Percentiles rank a stretch among this genome's conserved stretches.
phyloP scores from a whole-genome alignment of 1,284 basidiomycete genomes.

The Vanrija pseudolonga region DNA sequence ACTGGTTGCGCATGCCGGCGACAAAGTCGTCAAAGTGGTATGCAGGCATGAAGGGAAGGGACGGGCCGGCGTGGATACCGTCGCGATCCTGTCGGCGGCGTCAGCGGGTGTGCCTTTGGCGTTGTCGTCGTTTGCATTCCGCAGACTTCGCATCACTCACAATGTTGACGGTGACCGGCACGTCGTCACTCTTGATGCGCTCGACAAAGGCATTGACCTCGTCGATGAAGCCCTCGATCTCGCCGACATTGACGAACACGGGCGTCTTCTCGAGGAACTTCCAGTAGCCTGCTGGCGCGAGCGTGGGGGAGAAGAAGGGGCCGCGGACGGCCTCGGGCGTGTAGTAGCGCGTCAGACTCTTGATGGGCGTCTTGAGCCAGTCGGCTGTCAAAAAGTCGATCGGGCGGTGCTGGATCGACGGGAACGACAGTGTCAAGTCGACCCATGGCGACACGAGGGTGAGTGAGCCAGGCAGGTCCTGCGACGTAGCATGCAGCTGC shows the following conservation, averaged over 20 bases:
- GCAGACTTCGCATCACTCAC: no score
- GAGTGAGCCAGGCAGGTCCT: conserved; percentile 52
- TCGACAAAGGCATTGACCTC: conserved; percentile 27
- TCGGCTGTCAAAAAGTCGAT: conserved; percentile 16
- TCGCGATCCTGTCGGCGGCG: no score
- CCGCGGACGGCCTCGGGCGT: not conserved
- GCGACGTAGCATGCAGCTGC: conserved; percentile 37
- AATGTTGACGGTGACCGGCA: conserved; percentile 16
- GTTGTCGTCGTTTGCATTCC: no score
- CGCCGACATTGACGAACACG: conserved; percentile 34
- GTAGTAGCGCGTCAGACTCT: conserved; percentile 19
- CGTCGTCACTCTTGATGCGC: conserved; percentile 31
- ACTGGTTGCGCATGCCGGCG: no score
- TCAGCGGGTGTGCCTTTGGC: no score
- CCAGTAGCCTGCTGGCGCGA: conserved; percentile 16
- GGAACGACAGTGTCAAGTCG: conserved; percentile 48
- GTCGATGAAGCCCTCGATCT: conserved; percentile 34
- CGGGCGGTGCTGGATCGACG: conserved; percentile 3
- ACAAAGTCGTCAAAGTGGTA: no score
- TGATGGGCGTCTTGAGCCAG: conserved; percentile 5
- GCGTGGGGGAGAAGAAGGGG: conserved; percentile 25
- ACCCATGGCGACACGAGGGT: conserved; percentile 58
- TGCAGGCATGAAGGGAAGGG: no score
- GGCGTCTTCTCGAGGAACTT: conserved; percentile 17
- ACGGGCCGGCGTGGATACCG: no score